phyloP scores from a whole-genome alignment of 306 rosid species.

The Casuarina glauca region DNA sequence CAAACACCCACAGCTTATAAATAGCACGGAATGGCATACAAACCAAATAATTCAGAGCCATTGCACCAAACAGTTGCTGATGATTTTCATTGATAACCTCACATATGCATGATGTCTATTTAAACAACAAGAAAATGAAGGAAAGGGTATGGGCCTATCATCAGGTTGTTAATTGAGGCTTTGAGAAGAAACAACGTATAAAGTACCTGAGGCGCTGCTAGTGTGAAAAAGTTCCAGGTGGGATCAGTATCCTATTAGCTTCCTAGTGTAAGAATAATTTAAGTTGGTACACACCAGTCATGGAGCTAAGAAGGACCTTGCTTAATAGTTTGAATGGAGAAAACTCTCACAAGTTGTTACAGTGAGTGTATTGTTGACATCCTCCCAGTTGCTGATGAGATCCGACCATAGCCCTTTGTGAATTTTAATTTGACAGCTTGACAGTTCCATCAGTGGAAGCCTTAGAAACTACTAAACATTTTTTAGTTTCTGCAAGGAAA shows the following conservation, averaged over 20 bases:
- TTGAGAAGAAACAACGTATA: conserved; percentile 10
- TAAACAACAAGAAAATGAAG: background rate
- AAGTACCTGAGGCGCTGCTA: conserved; percentile 24
- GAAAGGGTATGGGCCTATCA: conserved; percentile 26
- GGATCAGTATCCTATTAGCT: conserved; percentile 16
- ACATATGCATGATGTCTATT: conserved; percentile 39
- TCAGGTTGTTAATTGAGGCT: conserved; percentile 34
- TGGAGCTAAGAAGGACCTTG: conserved; percentile 32
- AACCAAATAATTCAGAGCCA: background rate
- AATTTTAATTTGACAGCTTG: conserved; percentile 82
- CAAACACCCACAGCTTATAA: background rate
- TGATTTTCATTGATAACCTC: conserved; percentile 30
- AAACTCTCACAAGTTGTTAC: conserved; percentile 75
- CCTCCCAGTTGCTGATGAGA: conserved; percentile 82
- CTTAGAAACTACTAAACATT: conserved; percentile 70
- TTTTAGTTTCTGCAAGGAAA: conserved; percentile 62
- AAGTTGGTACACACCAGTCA: conserved; percentile 51
- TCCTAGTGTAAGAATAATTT: conserved; percentile 33
- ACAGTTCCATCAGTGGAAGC: conserved; percentile 63
- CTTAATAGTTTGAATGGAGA: conserved; percentile 62
- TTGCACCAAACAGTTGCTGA: conserved; percentile 27
- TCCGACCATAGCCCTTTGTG: conserved; percentile 70
- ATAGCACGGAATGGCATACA: background rate
- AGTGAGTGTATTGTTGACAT: conserved; percentile 59
- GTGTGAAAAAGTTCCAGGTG: conserved; percentile 21